Conservation (phyloP, 2,329 filamentous ascomycete genomes). For the Ramichloridium luteum region DNA sequence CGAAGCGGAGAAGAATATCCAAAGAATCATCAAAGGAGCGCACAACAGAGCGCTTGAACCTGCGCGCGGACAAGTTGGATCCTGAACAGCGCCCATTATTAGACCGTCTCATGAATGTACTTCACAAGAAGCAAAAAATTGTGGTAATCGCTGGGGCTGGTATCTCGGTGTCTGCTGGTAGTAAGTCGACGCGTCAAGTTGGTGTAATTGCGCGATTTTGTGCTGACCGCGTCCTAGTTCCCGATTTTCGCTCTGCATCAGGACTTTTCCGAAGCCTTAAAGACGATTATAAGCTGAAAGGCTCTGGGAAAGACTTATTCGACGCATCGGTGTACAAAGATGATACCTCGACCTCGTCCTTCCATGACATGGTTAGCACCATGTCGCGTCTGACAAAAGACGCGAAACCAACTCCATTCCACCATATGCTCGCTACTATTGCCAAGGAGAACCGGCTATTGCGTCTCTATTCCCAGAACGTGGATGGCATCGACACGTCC, state of each 20-base stretch:
- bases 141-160: conserved; percentile 93
- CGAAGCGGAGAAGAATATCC: conserved; percentile 60
- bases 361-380: conserved; percentile 91
- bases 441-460: conserved; percentile 76
- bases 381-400: conserved; percentile 66
- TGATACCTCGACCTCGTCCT: conserved; percentile 73
- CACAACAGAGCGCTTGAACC: conserved; percentile 70
- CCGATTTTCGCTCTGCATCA: conserved; percentile 85
- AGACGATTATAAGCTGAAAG: conserved; percentile 78
- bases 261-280: conserved; percentile 80
- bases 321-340: conserved; percentile 96
- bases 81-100: conserved; percentile 50
- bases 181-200: conserved; percentile 36
- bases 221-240: conserved; percentile 45
- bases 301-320: conserved; percentile 89
- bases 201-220: no score
- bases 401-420: conserved; percentile 76
- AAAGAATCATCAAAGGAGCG: conserved; percentile 50
- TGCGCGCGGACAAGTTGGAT: conserved; percentile 43
- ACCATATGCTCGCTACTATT: conserved; percentile 83
- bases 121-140: conserved; percentile 89
- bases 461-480: conserved; percentile 91
- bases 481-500: conserved; percentile 84
- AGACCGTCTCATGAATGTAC: conserved; percentile 56
- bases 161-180: conserved; percentile 92